Evolutionary conservation across 2,329 filamentous ascomycete species (phyloP), one percentile per base, ranked within the genome.

Genomic region (Zasmidium angulare): DNA sequence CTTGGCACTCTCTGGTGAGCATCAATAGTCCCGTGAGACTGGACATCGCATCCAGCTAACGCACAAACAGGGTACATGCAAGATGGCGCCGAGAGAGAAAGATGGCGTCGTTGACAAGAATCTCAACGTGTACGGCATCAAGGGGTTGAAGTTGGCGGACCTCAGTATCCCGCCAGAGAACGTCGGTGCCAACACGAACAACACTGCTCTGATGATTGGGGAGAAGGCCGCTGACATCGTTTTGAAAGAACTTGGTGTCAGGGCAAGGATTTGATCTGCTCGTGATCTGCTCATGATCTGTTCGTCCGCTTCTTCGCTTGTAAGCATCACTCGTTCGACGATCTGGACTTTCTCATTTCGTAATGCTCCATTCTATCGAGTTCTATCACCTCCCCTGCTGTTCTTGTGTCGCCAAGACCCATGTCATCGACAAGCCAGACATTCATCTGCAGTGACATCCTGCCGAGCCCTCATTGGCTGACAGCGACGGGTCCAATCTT

Each of bases 161-260:
- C 55, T 80, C 63, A 72, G 66, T 61, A 72, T 77, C 19, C 66
- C 70, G 7, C 76, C 77, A 0, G 66, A 71, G 59, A 78, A 77
- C 55, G 76, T 80, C 7, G 78, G 74, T 7, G 77, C 74, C 0
- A 80, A 81, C 62, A 80, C 78, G 2, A 77, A 78, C 60, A 79
- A 79, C 55, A 79, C 78, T 2, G 78, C 78, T 0, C 63, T 79
- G 49, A 72, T 71, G 48, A 68, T 78, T 46, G 76, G 75, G 1
- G 76, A 78, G 67, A 77, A 77, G 66, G 75, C 74, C 0, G 75
- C 76, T 10, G 71, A 73, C 53, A 74, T 78, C 53, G 71, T 79
- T 62, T 70, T 69, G 22, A 66, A 65, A 55, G 76, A 78, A 43
- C 63, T 79, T 43, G 75, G 75, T n/a, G 54, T 62, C 29, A 62